Evolutionary conservation across 2,329 filamentous ascomycete species (phyloP).

Genomic region (Aspergillus quadrilineatus): DNA sequence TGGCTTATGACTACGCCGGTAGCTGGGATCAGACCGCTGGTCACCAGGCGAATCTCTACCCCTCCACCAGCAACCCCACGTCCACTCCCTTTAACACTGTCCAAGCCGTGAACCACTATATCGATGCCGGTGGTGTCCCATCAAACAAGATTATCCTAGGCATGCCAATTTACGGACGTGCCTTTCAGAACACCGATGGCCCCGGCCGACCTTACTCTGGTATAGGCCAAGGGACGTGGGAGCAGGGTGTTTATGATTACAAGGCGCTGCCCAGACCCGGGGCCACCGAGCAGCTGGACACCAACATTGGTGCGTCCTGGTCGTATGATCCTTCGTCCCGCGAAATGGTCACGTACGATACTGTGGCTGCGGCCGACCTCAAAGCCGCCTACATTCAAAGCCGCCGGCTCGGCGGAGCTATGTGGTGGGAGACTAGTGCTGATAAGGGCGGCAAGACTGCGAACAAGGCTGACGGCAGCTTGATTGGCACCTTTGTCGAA

Average conservation of each 20-base stretch:
- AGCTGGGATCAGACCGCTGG: conserved; percentile 72
- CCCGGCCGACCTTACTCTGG: conserved; percentile 70
- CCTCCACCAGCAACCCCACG: conserved; percentile 56
- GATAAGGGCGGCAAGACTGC: conserved; percentile 61
- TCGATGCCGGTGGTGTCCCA: conserved; percentile 58
- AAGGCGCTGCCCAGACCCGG: conserved; percentile 75
- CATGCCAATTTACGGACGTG: conserved; percentile 91
- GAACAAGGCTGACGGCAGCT: conserved; percentile 50
- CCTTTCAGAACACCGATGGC: conserved; percentile 78
- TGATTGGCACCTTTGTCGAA: conserved; percentile 61
- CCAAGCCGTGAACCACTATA: conserved; percentile 70
- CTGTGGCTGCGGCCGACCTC: conserved; percentile 56
- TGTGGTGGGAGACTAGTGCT: conserved; percentile 93
- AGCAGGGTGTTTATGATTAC: conserved; percentile 82
- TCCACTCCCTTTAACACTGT: conserved; percentile 77
- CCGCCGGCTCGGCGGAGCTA: conserved; percentile 73
- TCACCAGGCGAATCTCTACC: conserved; percentile 79
- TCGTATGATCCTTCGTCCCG: conserved; percentile 66
- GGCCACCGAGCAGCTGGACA: conserved; percentile 64
- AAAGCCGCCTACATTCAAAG: conserved; percentile 72
- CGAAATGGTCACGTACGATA: conserved; percentile 74
- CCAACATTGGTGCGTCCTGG: conserved; percentile 67
- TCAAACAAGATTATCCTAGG: conserved; percentile 79
- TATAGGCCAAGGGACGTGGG: conserved; percentile 73
- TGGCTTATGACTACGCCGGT: conserved; percentile 86